Conservation (phyloP, 257 asterid genomes). For the Plectranthus barbatus region DNA sequence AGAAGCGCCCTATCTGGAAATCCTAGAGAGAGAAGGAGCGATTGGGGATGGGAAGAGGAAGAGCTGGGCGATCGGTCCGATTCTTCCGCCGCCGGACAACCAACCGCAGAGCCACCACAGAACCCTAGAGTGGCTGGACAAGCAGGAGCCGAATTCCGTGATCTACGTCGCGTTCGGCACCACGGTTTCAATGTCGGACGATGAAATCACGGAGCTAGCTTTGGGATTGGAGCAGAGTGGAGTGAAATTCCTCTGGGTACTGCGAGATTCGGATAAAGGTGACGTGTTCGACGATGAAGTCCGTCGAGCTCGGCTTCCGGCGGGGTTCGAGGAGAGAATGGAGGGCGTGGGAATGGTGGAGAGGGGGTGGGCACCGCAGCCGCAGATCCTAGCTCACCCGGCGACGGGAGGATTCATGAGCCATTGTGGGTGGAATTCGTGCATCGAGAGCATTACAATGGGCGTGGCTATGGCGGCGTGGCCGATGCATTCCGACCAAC, state of each 20-base stretch:
- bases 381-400: too few relatives aligned
- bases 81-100: constrained; percentile 1
- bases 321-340: too few relatives aligned
- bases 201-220: constrained; percentile 31
- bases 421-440: too few relatives aligned
- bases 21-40: constrained; percentile 14
- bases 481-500: too few relatives aligned
- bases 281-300: constrained; percentile 14
- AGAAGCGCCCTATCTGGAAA: constrained; percentile 26
- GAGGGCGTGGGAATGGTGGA: too few relatives aligned
- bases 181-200: constrained; percentile 20
- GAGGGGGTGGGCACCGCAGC: too few relatives aligned
- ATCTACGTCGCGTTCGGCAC: constrained; percentile 35
- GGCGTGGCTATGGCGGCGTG: constrained; percentile 43
- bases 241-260: constrained; percentile 36
- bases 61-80: constrained; percentile 40
- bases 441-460: too few relatives aligned
- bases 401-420: too few relatives aligned
- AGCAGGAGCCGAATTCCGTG: constrained; percentile 28
- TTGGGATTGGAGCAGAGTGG: constrained; percentile 29
- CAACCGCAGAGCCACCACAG: neutral
- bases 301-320: constrained; percentile 13
- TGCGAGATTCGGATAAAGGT: constrained; percentile 35
- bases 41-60: constrained; percentile 20
- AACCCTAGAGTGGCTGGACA: constrained; percentile 34